Percentiles rank a stretch among this genome's conserved stretches.
These are phyloP conservation scores for Echeveria elegans DNA, from an alignment of 164 flowering plant species.

Conservation along the genomic window DNA sequence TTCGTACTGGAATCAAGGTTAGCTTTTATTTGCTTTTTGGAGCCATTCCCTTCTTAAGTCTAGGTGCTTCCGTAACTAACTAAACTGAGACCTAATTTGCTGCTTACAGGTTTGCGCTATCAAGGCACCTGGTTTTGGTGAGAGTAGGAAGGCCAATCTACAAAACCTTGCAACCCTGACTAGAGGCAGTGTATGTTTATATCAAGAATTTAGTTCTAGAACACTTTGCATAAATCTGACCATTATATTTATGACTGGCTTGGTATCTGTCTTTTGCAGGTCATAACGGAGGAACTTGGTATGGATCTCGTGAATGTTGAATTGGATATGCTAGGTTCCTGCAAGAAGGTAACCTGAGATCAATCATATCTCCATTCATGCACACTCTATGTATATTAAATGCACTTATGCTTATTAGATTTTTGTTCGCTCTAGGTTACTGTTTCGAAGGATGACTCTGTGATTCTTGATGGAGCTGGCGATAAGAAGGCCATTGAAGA, in stretches of 20 bases:
- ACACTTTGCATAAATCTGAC: background rate
- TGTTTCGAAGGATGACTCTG: constrained; percentile 75
- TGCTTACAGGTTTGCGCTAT: no score
- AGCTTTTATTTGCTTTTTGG: background rate
- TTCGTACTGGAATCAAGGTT: constrained; percentile 94
- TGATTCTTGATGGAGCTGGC: constrained; percentile 78
- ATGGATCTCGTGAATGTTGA: constrained; percentile 72
- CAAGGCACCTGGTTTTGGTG: no score
- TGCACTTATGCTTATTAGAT: background rate
- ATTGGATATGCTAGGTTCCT: no score
- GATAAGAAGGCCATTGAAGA: no score
- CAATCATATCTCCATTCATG: background rate
- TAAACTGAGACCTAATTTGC: background rate
- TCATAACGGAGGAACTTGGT: constrained; percentile 81
- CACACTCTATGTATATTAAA: background rate
- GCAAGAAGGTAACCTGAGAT: constrained; percentile 57
- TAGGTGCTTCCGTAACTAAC: background rate
- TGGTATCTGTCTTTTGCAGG: constrained; percentile 24
- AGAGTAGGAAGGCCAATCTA: no score
- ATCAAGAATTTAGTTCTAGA: background rate
- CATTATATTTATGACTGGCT: background rate
- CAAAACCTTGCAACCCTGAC: constrained; percentile 62
- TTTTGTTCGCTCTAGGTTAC: constrained; percentile 40
- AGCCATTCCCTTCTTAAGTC: background rate
- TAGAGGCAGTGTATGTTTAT: constrained; percentile 16